Evolutionary conservation across 1,284 basidiomycete species (phyloP), one percentile per base, ranked within the genome.

Genomic region (Xerocomus minutiporus): DNA sequence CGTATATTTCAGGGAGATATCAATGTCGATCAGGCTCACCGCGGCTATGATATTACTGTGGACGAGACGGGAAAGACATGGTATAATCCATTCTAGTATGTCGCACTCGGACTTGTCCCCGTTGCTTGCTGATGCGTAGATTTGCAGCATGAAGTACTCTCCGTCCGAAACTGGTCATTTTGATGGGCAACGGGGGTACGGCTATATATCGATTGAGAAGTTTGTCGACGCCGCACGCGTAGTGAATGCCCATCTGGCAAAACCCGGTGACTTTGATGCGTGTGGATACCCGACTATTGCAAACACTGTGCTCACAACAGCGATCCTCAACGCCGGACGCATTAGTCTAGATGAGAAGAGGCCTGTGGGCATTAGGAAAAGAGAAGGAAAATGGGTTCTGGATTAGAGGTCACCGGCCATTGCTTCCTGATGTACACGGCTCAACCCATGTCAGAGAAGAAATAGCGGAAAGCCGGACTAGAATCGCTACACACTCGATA

Each of bases 41-140:
- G 93, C 63, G 93, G 93, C 6, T 96, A 96, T 75, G 89, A 90
- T 66, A 81, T 93, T 60, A 89, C 87, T 40, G 75, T 84, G 46
- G 93, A 95, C 67, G 90, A 92, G 39, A 79, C 79, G 15, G 90
- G 91, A 47, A 93, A 92, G 73, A 71, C 80, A 32, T 86, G 84
- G 82, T 88, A 84, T 72, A 93, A 93, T 72, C 91, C 92, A 17
- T 95, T 95, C 82, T 94, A 94, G 87, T 88, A 70, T 61, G 87
- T 77, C 44, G 4, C 46, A 31, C 23, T 17, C 8, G 2, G 13
- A 46, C 23, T 34, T 23, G 23, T 29, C 28, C n/a, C 25, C 15
- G 35, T 36, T 41, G 48, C 39, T 25, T 38, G 41, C 54, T 69
- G 46, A 66, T 25, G 9, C 28, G 3, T 36, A 29, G 26, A 34